Evolutionary conservation across 2,329 filamentous ascomycete species (phyloP).

Genomic region (Fusarium avenaceum): DNA sequence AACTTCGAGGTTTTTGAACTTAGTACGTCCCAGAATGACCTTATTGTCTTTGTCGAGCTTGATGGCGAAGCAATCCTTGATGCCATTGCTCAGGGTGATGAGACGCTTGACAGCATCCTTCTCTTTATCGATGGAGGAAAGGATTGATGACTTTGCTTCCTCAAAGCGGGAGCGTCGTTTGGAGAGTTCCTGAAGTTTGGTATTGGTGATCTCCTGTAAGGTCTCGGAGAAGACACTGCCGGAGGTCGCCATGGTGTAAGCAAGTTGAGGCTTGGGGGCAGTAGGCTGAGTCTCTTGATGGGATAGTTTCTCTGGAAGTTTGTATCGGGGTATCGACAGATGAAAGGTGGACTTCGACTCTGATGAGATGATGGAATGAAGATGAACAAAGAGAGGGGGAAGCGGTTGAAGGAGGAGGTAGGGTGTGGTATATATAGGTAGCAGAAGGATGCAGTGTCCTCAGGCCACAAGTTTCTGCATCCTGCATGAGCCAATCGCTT

Average conservation of each 20-base stretch:
- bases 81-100: slow-evolving; percentile 51
- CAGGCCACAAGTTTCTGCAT: slow-evolving; percentile 30
- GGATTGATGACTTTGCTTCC: slow-evolving; percentile 50
- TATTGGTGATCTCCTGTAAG: slow-evolving; percentile 59
- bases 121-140: slow-evolving; percentile 49
- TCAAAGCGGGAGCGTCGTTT: slow-evolving; percentile 58
- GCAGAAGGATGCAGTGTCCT: slow-evolving; percentile 32
- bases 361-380: background rate
- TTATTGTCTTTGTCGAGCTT: slow-evolving; percentile 49
- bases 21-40: slow-evolving; percentile 43
- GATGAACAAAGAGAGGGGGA: slow-evolving; percentile 1
- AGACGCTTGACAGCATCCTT: slow-evolving; percentile 52
- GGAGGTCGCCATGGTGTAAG: slow-evolving; percentile 44
- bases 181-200: slow-evolving; percentile 60
- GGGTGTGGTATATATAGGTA: slow-evolving; percentile 30
- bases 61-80: slow-evolving; percentile 55
- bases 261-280: slow-evolving; percentile 3
- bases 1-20: slow-evolving; percentile 48
- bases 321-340: background rate
- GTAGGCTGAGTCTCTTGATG: background rate
- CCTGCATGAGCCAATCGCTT: slow-evolving; percentile 6
- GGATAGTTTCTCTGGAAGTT: background rate
- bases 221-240: slow-evolving; percentile 59
- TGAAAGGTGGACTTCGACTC: background rate
- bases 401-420: background rate